Evolutionary conservation across 768 basidiomycete genomes (phyloP), one percentile per base, ranked within the genome.

Genomic region (Asterophora parasitica): DNA sequence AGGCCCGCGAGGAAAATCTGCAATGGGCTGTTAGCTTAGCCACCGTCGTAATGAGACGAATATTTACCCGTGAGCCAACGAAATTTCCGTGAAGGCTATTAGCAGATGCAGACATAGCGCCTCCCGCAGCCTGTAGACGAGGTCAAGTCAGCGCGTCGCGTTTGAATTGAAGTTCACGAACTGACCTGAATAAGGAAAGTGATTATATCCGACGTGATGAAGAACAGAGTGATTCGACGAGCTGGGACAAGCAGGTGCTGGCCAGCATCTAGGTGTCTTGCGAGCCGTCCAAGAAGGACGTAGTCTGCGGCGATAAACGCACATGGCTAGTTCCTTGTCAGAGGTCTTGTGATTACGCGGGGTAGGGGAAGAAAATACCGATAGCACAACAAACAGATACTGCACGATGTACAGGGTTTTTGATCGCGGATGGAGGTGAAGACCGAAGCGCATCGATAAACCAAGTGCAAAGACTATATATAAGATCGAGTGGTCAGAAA

Each of bases 251-350:
- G 55, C 15, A 86, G 67, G 53, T 79, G 72, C 41, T 72, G 52
- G 50, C 73, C 68, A 32, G 71, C 71, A 8, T 65, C 56, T 4
- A 87, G 64, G 50, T 75, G 68, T n/a, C 62, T 66, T 4, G 82
- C 78, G 2, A 89, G 60, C 9, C 75, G 75, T 9, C 83, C 82
- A 0, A 88, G 74, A 13, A 86, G 70, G 44, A 85, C 66, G 55
- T 88, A 88, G 57, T 82, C 74, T 15, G 80, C 75, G 4, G 82
- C 82, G 53, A 85, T 82, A 64, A 88, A 88, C 20, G 82, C 85
- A 59, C 87, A 88, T 4, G 85, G 85, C 80, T 82, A 37, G 44
- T 45, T 23, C 15, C 19, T 34, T 17, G 19, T 48, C 20, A 36
- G 35, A 34, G 16, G 15, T 7, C 10, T 19, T 26, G 34, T 38